Percentiles rank a stretch among this genome's conserved stretches.
phyloP scores from a whole-genome alignment of 2,329 filamentous ascomycete species.

The Aspergillus nomiae region DNA sequence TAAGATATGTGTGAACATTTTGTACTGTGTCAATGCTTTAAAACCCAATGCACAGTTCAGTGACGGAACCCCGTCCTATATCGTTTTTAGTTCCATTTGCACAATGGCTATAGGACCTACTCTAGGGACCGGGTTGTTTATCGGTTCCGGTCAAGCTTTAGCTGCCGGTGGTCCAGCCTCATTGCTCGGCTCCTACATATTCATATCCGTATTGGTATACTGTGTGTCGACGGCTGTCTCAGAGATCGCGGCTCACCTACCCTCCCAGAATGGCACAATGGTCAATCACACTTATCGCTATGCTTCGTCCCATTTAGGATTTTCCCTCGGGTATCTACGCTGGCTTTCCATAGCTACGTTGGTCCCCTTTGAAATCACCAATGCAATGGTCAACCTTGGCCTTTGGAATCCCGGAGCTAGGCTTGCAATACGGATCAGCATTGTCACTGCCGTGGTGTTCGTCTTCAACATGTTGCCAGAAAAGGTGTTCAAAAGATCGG shows the following conservation, averaged over 20 bases:
- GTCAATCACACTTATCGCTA: slow-evolving; percentile 44
- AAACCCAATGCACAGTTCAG: neutral
- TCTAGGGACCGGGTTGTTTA: slow-evolving; percentile 58
- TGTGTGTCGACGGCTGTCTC: slow-evolving; percentile 50
- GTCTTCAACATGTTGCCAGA: slow-evolving; percentile 52
- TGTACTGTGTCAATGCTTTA: neutral
- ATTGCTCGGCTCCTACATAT: slow-evolving; percentile 54
- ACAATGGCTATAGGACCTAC: slow-evolving; percentile 59
- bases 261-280: slow-evolving; percentile 41
- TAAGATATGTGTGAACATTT: neutral
- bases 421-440: slow-evolving; percentile 49
- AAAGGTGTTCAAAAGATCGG: slow-evolving; percentile 50
- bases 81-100: neutral
- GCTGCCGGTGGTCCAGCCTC: slow-evolving; percentile 55
- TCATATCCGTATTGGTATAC: slow-evolving; percentile 50
- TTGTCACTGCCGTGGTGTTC: slow-evolving; percentile 61
- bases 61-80: neutral
- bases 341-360: slow-evolving; percentile 51
- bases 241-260: slow-evolving; percentile 43
- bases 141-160: slow-evolving; percentile 57
- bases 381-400: slow-evolving; percentile 64
- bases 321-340: slow-evolving; percentile 44
- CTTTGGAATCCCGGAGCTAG: slow-evolving; percentile 54
- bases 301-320: slow-evolving; percentile 40
- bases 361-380: slow-evolving; percentile 62